Evolutionary conservation across 345 rosid species (phyloP), one percentile per base, ranked within the genome.

Genomic region (Crucihimalaya himalaica): DNA sequence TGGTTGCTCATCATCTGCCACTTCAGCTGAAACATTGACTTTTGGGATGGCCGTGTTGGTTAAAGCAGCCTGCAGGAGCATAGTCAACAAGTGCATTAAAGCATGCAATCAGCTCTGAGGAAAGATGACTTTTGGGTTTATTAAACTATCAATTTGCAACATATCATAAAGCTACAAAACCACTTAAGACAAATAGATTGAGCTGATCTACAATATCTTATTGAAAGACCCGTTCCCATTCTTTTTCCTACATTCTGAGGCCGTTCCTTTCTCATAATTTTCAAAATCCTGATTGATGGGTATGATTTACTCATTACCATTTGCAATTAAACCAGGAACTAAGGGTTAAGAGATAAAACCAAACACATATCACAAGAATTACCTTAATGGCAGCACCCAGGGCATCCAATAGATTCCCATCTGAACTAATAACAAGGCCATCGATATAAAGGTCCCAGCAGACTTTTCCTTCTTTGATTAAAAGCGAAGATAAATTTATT

Each of bases 381-480:
- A 95, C 87, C 96, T 92, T 92, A 74, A 95, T 78, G 74, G 96
- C 90, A 73, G 97, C 97, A 73, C 88, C 91, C 14, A 84, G 79
- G 75, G 90, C 86, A 83, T 87, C 98, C 40, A 95, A 74, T 40
- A 95, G 66, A 84, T 95, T 92, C 61, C 98, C 99, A 71, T 88
- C 96, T 1, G 92, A 88, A 77, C 97, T 90, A 72, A 90, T 51
- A 27, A 95, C 96, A 68, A 95, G 93, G 47, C 94, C 86, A 74
- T 95, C 91, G 12, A 95, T 83, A 45, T 92, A 95, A 62, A 82
- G 93, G 80, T 95, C 99, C 98, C 98, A 95, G 35, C 96, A 95
- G 52, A 92, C 75, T 83, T 83, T 87, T 51, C 97, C 97, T 75
- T 90, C 93, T 77, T 82, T 86, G 34, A 95, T 84, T 63, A 95